Evolutionary conservation across 2,329 filamentous ascomycete genomes (phyloP).

Genomic region (Fusarium sp.): DNA sequence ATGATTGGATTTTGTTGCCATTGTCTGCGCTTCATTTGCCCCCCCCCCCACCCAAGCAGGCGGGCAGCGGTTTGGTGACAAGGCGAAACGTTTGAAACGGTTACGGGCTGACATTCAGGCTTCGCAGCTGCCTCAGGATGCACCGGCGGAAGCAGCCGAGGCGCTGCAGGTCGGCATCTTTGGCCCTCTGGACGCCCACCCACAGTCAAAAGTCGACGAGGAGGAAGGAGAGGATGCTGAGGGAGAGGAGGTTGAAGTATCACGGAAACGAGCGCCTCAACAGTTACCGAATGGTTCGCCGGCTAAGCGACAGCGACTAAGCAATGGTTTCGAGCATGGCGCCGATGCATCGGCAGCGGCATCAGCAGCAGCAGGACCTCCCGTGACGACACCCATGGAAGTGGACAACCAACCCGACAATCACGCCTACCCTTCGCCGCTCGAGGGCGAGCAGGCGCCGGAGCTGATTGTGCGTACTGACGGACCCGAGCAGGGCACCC

Average conservation of each 20-base stretch:
- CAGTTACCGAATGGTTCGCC: conserved; percentile 67
- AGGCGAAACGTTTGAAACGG: conserved; percentile 37
- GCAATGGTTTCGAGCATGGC: conserved; percentile 71
- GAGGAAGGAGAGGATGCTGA: conserved; percentile 50
- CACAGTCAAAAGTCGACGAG: conserved; percentile 55
- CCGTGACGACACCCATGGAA: conserved; percentile 68
- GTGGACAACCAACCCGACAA: conserved; percentile 65
- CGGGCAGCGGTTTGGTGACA: conserved; percentile 29
- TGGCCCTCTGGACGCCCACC: conserved; percentile 64
- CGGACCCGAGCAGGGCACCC: conserved; percentile 73
- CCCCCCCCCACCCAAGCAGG: conserved; percentile 23
- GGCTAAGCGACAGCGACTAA: conserved; percentile 69
- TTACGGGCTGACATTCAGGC: conserved; percentile 39
- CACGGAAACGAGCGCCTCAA: conserved; percentile 64
- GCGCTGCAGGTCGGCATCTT: conserved; percentile 66
- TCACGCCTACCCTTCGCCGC: conserved; percentile 74
- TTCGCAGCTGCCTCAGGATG: conserved; percentile 63
- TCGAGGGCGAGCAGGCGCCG: conserved; percentile 67
- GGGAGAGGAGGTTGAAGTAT: conserved; percentile 53
- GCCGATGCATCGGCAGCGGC: conserved; percentile 53
- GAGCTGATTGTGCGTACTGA: conserved; percentile 68
- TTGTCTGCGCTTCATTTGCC: conserved; percentile 15
- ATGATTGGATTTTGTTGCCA: conserved; percentile 5
- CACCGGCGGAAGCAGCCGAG: conserved; percentile 60
- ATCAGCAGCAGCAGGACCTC: conserved; percentile 43